Conservation (phyloP, 805 yeast genomes). For the Suhomyces pyralidae region DNA sequence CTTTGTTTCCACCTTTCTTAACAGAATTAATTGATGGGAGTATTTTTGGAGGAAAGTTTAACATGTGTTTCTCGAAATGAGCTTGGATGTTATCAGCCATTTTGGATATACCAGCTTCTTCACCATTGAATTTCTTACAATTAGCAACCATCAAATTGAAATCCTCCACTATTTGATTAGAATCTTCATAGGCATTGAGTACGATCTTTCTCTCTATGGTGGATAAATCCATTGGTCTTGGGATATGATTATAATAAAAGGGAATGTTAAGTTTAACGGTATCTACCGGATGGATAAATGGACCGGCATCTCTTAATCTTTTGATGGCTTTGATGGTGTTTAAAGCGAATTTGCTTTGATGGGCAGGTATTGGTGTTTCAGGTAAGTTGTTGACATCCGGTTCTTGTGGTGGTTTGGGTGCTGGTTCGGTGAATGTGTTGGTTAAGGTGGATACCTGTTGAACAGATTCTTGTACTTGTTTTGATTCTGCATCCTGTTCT, state of each 20-base stretch:
- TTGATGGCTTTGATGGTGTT: conserved; percentile 83
- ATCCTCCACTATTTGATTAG: conserved; percentile 69
- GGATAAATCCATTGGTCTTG: conserved; percentile 88
- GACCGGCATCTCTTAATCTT: conserved; percentile 87
- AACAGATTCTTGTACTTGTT: conserved; percentile 4
- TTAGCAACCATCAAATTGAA: conserved; percentile 81
- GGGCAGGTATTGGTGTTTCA: conserved; percentile 65
- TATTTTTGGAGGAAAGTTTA: conserved; percentile 77
- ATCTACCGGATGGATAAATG: conserved; percentile 89
- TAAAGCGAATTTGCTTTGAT: conserved; percentile 77
- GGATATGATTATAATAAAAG: conserved; percentile 76
- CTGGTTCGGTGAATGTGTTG: conserved; percentile 44
- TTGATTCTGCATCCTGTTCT: conserved; percentile 1
- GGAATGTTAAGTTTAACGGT: conserved; percentile 86
- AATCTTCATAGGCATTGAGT: conserved; percentile 66
- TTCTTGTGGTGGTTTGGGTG: conserved; percentile 71
- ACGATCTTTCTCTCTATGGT: conserved; percentile 82
- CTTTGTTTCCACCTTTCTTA: conserved; percentile 7
- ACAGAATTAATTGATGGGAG: conserved; percentile 8
- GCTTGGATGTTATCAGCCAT: conserved; percentile 92
- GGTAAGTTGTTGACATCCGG: conserved; percentile 74
- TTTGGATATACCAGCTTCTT: conserved; percentile 73
- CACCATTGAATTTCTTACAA: conserved; percentile 84
- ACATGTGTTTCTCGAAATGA: conserved; percentile 88
- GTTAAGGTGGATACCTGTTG: conserved; percentile 6